Evolutionary conservation across 108 stramenopile species (phyloP).

Genomic region (Skeletonema tropicum): DNA sequence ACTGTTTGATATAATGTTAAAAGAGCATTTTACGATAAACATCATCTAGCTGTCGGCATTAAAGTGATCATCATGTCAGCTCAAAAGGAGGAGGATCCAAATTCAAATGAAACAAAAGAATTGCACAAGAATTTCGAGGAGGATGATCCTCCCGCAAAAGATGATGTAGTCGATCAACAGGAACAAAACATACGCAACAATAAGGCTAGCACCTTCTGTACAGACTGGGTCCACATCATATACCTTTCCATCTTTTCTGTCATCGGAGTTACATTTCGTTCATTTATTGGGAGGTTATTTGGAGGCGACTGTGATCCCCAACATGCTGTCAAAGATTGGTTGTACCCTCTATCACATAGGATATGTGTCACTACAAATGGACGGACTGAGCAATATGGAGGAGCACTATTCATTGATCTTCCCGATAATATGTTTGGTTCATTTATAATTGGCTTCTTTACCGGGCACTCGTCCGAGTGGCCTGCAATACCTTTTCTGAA

Average conservation of each 20-base stretch:
- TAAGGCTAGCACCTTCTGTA: background rate
- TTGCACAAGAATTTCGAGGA: background rate
- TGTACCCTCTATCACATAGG: conserved; percentile 46
- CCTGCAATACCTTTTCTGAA: conserved; percentile 64
- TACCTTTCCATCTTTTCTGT: conserved; percentile 63
- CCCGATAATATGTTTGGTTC: conserved; percentile 74
- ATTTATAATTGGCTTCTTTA: conserved; percentile 63
- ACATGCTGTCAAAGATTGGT: conserved; percentile 49
- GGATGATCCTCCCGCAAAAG: background rate
- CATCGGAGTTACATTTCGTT: conserved; percentile 50
- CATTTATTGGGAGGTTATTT: conserved; percentile 64
- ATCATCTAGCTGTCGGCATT: background rate
- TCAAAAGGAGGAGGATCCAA: background rate
- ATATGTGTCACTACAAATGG: conserved; percentile 75
- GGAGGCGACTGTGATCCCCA: conserved; percentile 66
- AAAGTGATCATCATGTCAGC: background rate
- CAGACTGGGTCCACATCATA: conserved; percentile 25
- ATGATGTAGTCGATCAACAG: background rate
- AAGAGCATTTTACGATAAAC: no score
- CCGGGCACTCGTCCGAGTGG: conserved; percentile 48
- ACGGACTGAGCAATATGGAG: conserved; percentile 64
- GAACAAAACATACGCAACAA: background rate
- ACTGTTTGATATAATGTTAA: no score
- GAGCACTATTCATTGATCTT: conserved; percentile 72
- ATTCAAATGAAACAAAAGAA: background rate